Evolutionary conservation across 2,329 filamentous ascomycete species (phyloP).

Genomic region (Ophiosphaerella herpotricha): DNA sequence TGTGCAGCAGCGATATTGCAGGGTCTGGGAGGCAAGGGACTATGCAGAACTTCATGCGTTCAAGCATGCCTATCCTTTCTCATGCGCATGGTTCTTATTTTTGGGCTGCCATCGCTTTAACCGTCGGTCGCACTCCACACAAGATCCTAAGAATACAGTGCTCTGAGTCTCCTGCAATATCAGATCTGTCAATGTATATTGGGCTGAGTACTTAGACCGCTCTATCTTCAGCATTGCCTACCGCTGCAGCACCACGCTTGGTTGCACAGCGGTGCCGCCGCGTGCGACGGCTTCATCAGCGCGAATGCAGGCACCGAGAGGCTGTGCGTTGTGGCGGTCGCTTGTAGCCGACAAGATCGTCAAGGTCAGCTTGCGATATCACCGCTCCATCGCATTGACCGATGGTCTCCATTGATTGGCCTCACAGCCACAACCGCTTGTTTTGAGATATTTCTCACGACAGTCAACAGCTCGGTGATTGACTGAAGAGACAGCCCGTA

Average conservation of each 20-base stretch:
- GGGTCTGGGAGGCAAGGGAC: conserved; percentile 10
- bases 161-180: neutral
- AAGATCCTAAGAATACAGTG: neutral
- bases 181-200: conserved; percentile 7
- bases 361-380: conserved; percentile 9
- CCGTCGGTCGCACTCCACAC: conserved; percentile 1
- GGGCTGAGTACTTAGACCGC: neutral
- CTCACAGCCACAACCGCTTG: conserved; percentile 6
- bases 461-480: conserved; percentile 8
- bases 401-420: conserved; percentile 14
- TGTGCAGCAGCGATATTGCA: conserved; percentile 19
- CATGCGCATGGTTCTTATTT: conserved; percentile 25
- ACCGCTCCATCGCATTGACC: conserved; percentile 9
- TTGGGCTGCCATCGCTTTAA: conserved; percentile 15
- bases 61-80: conserved; percentile 15
- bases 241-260: conserved; percentile 8
- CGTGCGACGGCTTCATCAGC: conserved; percentile 13
- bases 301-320: conserved; percentile 11
- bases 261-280: conserved; percentile 22
- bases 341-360: conserved; percentile 11
- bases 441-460: conserved; percentile 14
- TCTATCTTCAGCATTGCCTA: conserved; percentile 4
- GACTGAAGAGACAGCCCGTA: conserved; percentile 6
- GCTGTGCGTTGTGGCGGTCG: conserved; percentile 13
- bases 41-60: conserved; percentile 20